Evolutionary conservation across 306 rosid species (phyloP).

Genomic region (Hylodesmum podocarpum): DNA sequence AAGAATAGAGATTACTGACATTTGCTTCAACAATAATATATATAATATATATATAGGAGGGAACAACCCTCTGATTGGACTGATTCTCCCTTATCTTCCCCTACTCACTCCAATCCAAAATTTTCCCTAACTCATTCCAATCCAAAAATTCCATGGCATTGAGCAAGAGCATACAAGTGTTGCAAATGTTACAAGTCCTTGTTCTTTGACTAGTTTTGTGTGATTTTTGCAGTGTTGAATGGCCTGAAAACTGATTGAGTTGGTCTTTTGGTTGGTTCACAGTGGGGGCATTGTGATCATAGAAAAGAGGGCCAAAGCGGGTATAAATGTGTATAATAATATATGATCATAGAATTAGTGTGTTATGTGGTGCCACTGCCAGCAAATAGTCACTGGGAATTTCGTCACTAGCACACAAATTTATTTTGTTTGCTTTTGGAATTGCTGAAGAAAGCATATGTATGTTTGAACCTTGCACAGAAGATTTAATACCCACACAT

Average conservation of each 20-base stretch:
- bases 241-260: conserved; percentile 26
- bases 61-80: conserved; percentile 38
- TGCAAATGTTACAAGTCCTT: background rate
- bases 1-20: no score
- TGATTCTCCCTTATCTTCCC: conserved; percentile 46
- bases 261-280: conserved; percentile 26
- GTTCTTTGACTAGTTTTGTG: conserved; percentile 35
- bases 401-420: background rate
- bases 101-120: conserved; percentile 31
- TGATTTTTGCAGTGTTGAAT: conserved; percentile 29
- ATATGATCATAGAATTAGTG: conserved; percentile 9
- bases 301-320: background rate
- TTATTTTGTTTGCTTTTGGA: conserved; percentile 10
- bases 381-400: conserved; percentile 21
- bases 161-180: background rate
- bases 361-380: conserved; percentile 18
- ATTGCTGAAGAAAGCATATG: conserved; percentile 22
- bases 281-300: conserved; percentile 21
- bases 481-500: conserved; percentile 28
- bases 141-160: conserved; percentile 23
- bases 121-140: background rate
- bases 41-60: conserved; percentile 42
- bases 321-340: background rate
- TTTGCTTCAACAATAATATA: no score
- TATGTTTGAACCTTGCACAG: conserved; percentile 29